Conservation (phyloP, 2,329 filamentous ascomycete species). For the Delphinella strobiligena region DNA sequence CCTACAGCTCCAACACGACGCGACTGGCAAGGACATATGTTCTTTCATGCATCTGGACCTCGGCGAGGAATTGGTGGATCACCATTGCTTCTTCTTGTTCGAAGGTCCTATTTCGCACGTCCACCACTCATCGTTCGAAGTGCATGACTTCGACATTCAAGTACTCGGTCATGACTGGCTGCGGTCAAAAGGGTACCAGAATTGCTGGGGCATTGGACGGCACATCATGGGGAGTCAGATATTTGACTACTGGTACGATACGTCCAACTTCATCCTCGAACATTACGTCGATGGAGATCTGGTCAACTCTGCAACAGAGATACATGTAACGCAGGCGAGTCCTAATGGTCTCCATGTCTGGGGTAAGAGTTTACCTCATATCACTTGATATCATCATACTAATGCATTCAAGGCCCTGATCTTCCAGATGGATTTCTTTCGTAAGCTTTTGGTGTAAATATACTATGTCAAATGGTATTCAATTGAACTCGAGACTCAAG, state of each 20-base stretch:
- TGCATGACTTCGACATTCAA: slow-evolving; percentile 61
- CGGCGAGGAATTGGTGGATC: slow-evolving; percentile 38
- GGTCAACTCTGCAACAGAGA: slow-evolving; percentile 43
- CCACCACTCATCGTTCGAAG: slow-evolving; percentile 59
- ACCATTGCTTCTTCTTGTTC: slow-evolving; percentile 44
- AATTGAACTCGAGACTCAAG: too few species aligned
- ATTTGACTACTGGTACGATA: slow-evolving; percentile 63
- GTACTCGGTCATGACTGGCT: slow-evolving; percentile 60
- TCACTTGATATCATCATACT: background rate
- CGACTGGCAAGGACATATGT: too few species aligned
- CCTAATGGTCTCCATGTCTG: background rate
- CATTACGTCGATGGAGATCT: slow-evolving; percentile 57
- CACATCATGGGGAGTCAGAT: slow-evolving; percentile 61
- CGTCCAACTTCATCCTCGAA: slow-evolving; percentile 43
- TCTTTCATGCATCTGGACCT: slow-evolving; percentile 46
- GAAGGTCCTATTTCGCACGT: slow-evolving; percentile 41
- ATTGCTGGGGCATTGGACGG: slow-evolving; percentile 59
- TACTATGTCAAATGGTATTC: too few species aligned
- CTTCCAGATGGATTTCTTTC: too few species aligned
- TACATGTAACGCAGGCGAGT: background rate
- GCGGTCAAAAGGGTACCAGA: slow-evolving; percentile 47
- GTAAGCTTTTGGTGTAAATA: too few species aligned
- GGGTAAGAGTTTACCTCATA: background rate
- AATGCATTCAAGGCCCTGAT: too few species aligned
- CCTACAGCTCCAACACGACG: too few species aligned